These are phyloP conservation scores for Aureobasidium sp. DNA, from an alignment of 2,329 filamentous ascomycete species.

Conservation along the genomic window DNA sequence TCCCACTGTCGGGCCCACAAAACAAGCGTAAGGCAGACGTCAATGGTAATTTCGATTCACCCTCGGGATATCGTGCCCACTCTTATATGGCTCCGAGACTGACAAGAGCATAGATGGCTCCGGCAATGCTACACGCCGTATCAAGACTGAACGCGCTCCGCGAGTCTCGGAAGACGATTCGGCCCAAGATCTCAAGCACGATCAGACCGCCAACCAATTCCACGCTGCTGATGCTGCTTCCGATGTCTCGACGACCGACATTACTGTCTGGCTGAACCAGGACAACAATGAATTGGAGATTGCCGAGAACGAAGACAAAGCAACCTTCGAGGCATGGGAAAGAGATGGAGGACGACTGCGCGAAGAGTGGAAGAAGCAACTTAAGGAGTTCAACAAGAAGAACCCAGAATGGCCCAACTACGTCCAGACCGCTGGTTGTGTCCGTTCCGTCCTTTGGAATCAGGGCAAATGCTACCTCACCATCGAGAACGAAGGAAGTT, in stretches of 20 bases:
- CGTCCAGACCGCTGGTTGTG: background rate
- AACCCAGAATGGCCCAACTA: background rate
- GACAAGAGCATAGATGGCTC: background rate
- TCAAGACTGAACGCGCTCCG: background rate
- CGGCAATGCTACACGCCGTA: background rate
- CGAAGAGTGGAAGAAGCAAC: background rate
- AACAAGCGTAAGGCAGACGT: background rate
- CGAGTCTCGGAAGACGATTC: background rate
- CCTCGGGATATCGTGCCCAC: too few relatives aligned
- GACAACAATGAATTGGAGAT: background rate
- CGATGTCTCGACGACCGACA: background rate
- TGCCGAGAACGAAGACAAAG: background rate
- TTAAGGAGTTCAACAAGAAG: conserved; percentile 7
- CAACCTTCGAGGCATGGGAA: background rate
- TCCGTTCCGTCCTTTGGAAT: background rate
- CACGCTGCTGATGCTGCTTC: background rate
- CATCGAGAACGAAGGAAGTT: background rate
- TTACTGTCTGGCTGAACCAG: background rate
- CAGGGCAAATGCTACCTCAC: conserved; percentile 2
- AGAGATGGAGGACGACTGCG: background rate
- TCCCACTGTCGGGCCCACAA: background rate
- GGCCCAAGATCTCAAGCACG: background rate
- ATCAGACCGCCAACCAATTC: too few relatives aligned
- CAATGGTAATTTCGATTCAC: background rate
- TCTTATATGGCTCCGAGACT: background rate